A percentile compares a stretch with the other conserved stretches of the same genome.
Evolutionary conservation across 2,329 filamentous ascomycete genomes (phyloP).

Genomic region (Colletotrichum musicola): DNA sequence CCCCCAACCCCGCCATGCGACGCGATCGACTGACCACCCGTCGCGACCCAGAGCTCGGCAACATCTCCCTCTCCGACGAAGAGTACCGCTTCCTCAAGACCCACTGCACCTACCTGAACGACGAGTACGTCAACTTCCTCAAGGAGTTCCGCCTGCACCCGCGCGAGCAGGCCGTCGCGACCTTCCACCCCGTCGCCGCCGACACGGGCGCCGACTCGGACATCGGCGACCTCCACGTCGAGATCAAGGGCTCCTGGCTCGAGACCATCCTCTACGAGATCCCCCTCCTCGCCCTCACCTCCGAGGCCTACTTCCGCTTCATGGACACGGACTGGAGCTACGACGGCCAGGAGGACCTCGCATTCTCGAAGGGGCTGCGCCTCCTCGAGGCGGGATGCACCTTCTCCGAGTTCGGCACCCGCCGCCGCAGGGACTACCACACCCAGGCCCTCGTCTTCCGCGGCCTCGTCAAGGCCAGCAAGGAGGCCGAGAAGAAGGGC

Average conservation of each 20-base stretch:
- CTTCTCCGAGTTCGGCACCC: slow-evolving; percentile 94
- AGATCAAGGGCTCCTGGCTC: slow-evolving; percentile 86
- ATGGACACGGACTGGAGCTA: slow-evolving; percentile 95
- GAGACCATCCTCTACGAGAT: slow-evolving; percentile 99
- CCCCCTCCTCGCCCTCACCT: slow-evolving; percentile 89
- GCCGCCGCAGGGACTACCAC: slow-evolving; percentile 91
- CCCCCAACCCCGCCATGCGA: slow-evolving; percentile 9
- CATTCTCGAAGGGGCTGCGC: slow-evolving; percentile 82
- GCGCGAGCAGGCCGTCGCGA: slow-evolving; percentile 80
- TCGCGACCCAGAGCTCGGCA: slow-evolving; percentile 75
- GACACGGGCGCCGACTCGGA: slow-evolving; percentile 74
- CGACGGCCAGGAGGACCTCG: slow-evolving; percentile 85
- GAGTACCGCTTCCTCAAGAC: slow-evolving; percentile 84
- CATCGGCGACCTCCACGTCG: slow-evolving; percentile 80
- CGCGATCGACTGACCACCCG: slow-evolving; percentile 30
- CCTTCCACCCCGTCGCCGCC: slow-evolving; percentile 69
- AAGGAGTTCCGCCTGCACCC: slow-evolving; percentile 85
- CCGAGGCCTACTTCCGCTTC: slow-evolving; percentile 97
- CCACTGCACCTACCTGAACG: slow-evolving; percentile 83
- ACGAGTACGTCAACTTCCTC: slow-evolving; percentile 84
- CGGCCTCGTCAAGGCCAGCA: slow-evolving; percentile 83
- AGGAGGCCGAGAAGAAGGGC: slow-evolving; percentile 74
- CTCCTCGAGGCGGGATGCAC: slow-evolving; percentile 86
- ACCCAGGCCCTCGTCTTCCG: slow-evolving; percentile 93
- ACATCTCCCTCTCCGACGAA: slow-evolving; percentile 82